Percentiles rank a stretch among this genome's conserved stretches.
phyloP scores from a whole-genome alignment of 345 rosid genomes.

The Brassica carinata region DNA sequence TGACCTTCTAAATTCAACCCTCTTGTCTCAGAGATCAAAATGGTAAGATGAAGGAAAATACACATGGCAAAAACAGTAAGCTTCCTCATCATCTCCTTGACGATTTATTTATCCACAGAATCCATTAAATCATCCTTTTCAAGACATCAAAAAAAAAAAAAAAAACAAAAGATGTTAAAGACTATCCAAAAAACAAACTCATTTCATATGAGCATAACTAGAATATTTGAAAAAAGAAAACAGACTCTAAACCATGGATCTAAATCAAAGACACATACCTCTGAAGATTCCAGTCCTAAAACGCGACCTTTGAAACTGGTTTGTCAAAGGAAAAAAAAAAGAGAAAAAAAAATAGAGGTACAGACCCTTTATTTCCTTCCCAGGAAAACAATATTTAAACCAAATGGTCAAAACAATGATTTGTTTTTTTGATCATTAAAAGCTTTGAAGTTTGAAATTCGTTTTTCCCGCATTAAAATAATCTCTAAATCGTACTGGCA shows the following conservation, averaged over 20 bases:
- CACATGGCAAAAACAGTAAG: slow-evolving; percentile 9
- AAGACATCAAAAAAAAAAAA: not conserved
- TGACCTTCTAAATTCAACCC: slow-evolving; percentile 75
- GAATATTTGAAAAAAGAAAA: not conserved
- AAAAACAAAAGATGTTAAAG: slow-evolving; percentile 15
- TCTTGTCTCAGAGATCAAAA: slow-evolving; percentile 45
- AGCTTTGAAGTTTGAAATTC: slow-evolving; percentile 39
- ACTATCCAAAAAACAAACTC: slow-evolving; percentile 11
- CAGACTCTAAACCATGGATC: slow-evolving; percentile 15
- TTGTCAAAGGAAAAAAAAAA: slow-evolving; percentile 14
- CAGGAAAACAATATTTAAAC: slow-evolving; percentile 22
- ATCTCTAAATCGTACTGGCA: slow-evolving; percentile 17
- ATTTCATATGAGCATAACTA: not conserved
- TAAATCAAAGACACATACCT: slow-evolving; percentile 22
- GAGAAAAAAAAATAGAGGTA: slow-evolving; percentile 7
- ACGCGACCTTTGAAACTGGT: slow-evolving; percentile 31
- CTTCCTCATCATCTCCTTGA: slow-evolving; percentile 34
- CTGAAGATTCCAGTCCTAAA: slow-evolving; percentile 6
- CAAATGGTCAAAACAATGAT: slow-evolving; percentile 38
- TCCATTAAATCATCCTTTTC: slow-evolving; percentile 19
- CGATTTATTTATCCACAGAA: slow-evolving; percentile 46
- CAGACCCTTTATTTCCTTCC: slow-evolving; percentile 14
- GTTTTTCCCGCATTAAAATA: slow-evolving; percentile 16
- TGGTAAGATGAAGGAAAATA: slow-evolving; percentile 16
- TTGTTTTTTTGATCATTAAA: slow-evolving; percentile 27